Base-by-base conservation (phyloP, 106 monocot species). In the Dioscorea dumetorum region DNA sequence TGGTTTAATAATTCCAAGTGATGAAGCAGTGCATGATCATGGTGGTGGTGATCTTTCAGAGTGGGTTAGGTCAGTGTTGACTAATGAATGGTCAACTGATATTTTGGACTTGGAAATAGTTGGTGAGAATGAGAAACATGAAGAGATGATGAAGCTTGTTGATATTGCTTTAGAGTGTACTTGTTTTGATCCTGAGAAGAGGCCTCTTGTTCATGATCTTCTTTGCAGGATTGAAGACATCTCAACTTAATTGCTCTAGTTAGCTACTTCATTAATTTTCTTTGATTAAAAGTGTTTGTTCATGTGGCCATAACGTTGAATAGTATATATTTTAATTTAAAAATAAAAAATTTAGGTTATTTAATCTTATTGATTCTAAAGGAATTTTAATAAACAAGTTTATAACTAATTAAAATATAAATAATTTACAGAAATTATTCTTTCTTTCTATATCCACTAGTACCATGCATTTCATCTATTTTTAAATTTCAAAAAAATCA, bases 101-200 rank as follows among this genome's bases (percentile, higher is more conserved):
- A 71, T 84, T 2, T 56, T 88, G 57, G 88, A 88, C 49, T 16
- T 84, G 41, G 81, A 88, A 59, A 72, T 84, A 59, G 71, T 81
- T 10, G 73, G 63, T 0, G 83, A 81, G 64, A 68, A 54, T 6
- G 74, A 67, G 24, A 60, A 69, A 15, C 78, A 78, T 58, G 77
- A 49, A 34, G 84, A 84, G n/a, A 88, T 84, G 78, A 49, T 81
- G 52, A 78, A 64, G 78, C 73, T 88, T 22, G 58, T 58, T 22
- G 73, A 76, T 50, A 67, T 88, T 52, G 83, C 83, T 14, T 73
- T 83, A 4, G 57, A 72, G 15, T 88, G 87, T 32, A 70, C 81
- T 15, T 75, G 52, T 0, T 28, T 59, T 18, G 81, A 84, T 68
- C 84, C 83, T 0, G 78, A 78, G 23, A 73, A 41, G 49, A 56